Conservation (phyloP, 352 stramenopile species). For the Thalassiosira hispida region DNA sequence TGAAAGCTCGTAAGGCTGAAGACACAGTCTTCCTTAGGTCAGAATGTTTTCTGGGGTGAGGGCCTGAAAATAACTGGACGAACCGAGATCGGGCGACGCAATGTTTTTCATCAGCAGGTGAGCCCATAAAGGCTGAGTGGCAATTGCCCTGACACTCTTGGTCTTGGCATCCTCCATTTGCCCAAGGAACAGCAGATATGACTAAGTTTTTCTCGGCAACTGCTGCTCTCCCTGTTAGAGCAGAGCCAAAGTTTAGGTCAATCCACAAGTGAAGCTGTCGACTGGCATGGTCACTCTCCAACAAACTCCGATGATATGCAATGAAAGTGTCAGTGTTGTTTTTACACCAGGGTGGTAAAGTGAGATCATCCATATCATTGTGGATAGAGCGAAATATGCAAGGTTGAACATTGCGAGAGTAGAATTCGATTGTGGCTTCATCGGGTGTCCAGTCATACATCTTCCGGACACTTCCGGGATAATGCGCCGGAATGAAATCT, state of each 20-base stretch:
- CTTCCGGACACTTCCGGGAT: conserved; percentile 89
- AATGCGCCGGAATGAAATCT: conserved; percentile 92
- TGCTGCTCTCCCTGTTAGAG: conserved; percentile 86
- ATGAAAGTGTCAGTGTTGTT: conserved; percentile 86
- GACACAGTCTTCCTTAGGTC: conserved; percentile 17
- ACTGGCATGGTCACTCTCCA: conserved; percentile 91
- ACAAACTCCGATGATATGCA: conserved; percentile 88
- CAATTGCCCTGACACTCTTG: conserved; percentile 36
- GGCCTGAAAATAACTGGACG: conserved; percentile 42
- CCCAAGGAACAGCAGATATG: conserved; percentile 54
- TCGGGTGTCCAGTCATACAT: conserved; percentile 95
- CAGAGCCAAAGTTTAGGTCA: conserved; percentile 94
- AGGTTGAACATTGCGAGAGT: conserved; percentile 57
- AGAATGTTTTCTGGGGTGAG: conserved; percentile 39
- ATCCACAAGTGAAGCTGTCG: conserved; percentile 92
- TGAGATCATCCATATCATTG: conserved; percentile 60
- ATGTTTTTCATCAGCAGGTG: not conserved
- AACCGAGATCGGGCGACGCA: conserved; percentile 13
- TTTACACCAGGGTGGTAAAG: conserved; percentile 82
- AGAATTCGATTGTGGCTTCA: conserved; percentile 96
- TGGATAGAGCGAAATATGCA: conserved; percentile 42
- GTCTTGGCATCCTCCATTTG: conserved; percentile 17
- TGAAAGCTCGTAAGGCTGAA: conserved; percentile 10
- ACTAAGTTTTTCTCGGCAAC: conserved; percentile 92
- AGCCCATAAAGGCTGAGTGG: conserved; percentile 19